phyloP scores from a whole-genome alignment of 441 rosid genomes.

The Euphorbia corollata region DNA sequence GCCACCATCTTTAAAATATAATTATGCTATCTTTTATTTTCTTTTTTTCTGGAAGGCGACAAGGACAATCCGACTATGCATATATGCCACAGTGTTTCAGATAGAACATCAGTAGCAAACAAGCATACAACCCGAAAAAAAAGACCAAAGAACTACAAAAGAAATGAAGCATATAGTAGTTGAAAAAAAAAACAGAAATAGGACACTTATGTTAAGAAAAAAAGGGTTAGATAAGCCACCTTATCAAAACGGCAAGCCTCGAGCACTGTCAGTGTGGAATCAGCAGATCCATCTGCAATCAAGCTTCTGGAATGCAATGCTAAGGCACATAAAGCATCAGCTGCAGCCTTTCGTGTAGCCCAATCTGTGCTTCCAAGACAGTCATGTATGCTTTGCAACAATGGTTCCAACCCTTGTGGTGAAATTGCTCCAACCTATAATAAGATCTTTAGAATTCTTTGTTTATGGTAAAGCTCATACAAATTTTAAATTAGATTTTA shows the following conservation, averaged over 20 bases:
- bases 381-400: conserved; percentile 76
- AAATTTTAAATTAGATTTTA: neutral
- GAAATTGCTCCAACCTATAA: conserved; percentile 87
- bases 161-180: neutral
- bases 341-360: conserved; percentile 94
- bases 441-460: conserved; percentile 16
- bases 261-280: conserved; percentile 55
- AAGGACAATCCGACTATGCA: neutral
- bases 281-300: conserved; percentile 52
- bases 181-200: conserved; percentile 5
- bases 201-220: neutral
- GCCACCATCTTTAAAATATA: neutral
- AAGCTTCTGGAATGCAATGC: conserved; percentile 76
- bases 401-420: conserved; percentile 67
- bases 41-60: neutral
- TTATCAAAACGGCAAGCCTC: conserved; percentile 92
- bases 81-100: neutral
- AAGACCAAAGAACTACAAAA: neutral
- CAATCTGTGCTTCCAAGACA: conserved; percentile 93
- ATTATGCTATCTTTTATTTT: neutral
- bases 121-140: neutral
- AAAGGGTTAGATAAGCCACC: conserved; percentile 31
- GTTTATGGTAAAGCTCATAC: conserved; percentile 1
- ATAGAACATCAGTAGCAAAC: neutral
- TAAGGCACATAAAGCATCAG: conserved; percentile 69